Evolutionary conservation across 345 rosid species (phyloP).

Genomic region (Corchorus olitorius): DNA sequence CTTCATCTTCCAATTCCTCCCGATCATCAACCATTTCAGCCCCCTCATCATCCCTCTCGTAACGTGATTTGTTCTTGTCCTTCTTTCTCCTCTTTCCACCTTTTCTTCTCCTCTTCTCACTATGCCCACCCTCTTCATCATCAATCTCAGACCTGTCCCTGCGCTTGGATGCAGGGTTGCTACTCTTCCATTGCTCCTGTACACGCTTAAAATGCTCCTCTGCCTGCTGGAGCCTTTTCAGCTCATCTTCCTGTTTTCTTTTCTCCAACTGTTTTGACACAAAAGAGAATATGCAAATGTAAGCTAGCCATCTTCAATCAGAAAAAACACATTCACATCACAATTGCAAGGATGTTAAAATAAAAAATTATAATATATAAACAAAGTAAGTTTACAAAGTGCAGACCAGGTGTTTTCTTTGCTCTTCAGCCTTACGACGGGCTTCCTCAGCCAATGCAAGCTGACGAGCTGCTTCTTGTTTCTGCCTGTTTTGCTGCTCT

Average conservation of each 20-base stretch:
- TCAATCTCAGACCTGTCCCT: conserved; percentile 77
- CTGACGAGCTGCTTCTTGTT: conserved; percentile 93
- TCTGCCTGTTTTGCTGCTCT: conserved; percentile 88
- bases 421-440: conserved; percentile 97
- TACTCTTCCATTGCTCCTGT: conserved; percentile 99
- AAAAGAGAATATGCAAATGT: conserved; percentile 22
- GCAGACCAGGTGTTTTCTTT: conserved; percentile 83
- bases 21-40: conserved; percentile 67
- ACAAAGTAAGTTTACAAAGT: conserved; percentile 18
- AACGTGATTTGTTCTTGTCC: conserved; percentile 73
- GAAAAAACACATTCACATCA: conserved; percentile 1
- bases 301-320: background rate
- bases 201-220: conserved; percentile 88
- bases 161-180: conserved; percentile 66
- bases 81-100: conserved; percentile 92
- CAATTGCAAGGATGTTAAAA: background rate
- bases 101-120: conserved; percentile 86
- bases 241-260: conserved; percentile 92
- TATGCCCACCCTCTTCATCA: conserved; percentile 79
- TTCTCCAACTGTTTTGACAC: conserved; percentile 72
- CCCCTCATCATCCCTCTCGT: conserved; percentile 75
- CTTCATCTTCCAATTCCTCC: conserved; percentile 76
- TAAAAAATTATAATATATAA: background rate
- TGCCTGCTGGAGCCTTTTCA: conserved; percentile 78
- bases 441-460: conserved; percentile 97